Evolutionary conservation across 306 rosid genomes (phyloP).

Genomic region (Cyclanthera cordifolia): DNA sequence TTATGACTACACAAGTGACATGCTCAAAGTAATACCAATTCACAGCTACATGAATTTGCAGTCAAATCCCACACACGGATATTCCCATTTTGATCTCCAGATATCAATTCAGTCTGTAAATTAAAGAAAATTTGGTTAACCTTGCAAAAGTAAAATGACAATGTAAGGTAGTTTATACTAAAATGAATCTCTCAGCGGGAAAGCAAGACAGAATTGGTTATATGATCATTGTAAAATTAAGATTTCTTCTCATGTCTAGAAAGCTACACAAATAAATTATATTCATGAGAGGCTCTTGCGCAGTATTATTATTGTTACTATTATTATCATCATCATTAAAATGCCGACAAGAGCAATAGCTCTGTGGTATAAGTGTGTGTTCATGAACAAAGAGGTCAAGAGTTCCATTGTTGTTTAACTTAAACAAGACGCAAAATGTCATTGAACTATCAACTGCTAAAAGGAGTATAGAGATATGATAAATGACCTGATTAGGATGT

Average conservation of each 20-base stretch:
- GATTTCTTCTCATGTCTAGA: not conserved
- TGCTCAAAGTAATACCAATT: conserved; percentile 47
- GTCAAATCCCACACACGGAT: conserved; percentile 99
- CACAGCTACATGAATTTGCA: conserved; percentile 97
- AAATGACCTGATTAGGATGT: conserved; percentile 84
- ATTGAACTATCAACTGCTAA: conserved; percentile 5
- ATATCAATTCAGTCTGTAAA: conserved; percentile 86
- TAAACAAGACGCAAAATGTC: not conserved
- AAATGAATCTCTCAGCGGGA: too few species aligned
- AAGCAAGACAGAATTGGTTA: conserved; percentile 8
- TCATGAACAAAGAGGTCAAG: too few species aligned
- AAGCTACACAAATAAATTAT: not conserved
- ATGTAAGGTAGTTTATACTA: too few species aligned
- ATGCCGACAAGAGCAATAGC: too few species aligned
- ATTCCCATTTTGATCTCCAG: conserved; percentile 98
- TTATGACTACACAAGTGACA: not conserved
- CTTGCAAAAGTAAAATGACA: not conserved
- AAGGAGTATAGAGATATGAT: conserved; percentile 4
- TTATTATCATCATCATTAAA: too few species aligned
- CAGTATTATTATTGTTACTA: not conserved
- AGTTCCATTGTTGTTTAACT: too few species aligned
- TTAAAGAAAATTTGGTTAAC: not conserved
- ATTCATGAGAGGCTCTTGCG: not conserved
- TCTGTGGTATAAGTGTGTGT: too few species aligned
- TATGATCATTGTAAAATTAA: not conserved